Conservation (phyloP, 2,329 filamentous ascomycete genomes). For the Chaetomiaceae sp. region DNA sequence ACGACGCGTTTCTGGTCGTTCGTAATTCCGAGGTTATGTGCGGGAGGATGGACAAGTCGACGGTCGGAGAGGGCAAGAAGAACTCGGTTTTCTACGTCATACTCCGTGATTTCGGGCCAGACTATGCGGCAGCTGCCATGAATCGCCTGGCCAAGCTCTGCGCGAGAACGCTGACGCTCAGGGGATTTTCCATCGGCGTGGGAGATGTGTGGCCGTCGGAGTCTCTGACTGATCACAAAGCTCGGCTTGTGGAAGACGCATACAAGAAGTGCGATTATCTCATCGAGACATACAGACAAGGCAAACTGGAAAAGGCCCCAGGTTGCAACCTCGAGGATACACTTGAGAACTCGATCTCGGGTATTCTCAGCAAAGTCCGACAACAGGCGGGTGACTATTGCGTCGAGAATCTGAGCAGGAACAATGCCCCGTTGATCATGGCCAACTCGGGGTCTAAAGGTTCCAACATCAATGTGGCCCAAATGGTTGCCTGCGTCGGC, state of each 20-base stretch:
- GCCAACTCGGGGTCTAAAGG: conserved; percentile 96
- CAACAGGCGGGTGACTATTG: conserved; percentile 87
- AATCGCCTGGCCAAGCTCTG: conserved; percentile 88
- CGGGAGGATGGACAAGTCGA: conserved; percentile 95
- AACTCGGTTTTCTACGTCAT: conserved; percentile 97
- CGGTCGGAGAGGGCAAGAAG: conserved; percentile 95
- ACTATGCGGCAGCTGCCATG: conserved; percentile 86
- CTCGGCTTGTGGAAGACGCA: conserved; percentile 68
- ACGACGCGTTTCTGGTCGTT: conserved; percentile 87
- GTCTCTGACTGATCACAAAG: conserved; percentile 66
- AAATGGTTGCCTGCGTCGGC: conserved; percentile 96
- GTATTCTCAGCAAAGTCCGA: conserved; percentile 87
- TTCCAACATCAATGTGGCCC: conserved; percentile 95
- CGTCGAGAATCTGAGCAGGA: conserved; percentile 81
- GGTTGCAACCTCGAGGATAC: conserved; percentile 91
- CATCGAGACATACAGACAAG: conserved; percentile 73
- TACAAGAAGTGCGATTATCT: conserved; percentile 79
- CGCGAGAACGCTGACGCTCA: conserved; percentile 80
- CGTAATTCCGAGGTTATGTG: conserved; percentile 98
- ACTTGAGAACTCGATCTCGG: conserved; percentile 84
- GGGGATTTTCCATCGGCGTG: conserved; percentile 94
- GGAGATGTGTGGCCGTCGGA: conserved; percentile 86
- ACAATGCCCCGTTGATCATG: conserved; percentile 94
- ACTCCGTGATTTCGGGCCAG: conserved; percentile 87
- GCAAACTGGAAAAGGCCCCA: conserved; percentile 77